Evolutionary conservation across 768 basidiomycete species (phyloP), one percentile per base, ranked within the genome.

Genomic region (Boletus rufocinnamomeus): DNA sequence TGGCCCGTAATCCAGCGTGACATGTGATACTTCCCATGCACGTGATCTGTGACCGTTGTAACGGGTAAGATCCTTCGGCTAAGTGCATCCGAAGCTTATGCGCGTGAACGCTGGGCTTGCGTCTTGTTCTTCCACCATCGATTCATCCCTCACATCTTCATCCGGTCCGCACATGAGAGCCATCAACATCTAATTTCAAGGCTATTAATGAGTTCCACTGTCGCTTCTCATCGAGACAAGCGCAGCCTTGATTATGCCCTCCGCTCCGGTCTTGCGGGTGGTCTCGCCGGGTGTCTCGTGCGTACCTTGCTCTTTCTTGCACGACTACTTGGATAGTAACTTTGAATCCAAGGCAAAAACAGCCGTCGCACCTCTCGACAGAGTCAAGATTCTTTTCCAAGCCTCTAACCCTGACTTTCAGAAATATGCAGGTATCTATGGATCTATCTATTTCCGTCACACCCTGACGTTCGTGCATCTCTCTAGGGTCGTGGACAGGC

Each of bases 311-410:
- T 50, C 19, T 35, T n/a, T 66, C 35, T 43, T 11, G 17, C n/a
- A n/a, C 4, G 28, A 6, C 17, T 52, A 25, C 56, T 50, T 27
- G 60, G 54, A 35, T 61, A 41, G 48, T 40, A 6, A 62, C 49
- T 61, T n/a, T n/a, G n/a, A n/a, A 27, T 47, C 19, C 8, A 63
- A 96, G 95, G 94, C 95, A 50, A 96, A 96, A 76, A 93, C 94
- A 14, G 88, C 88, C 34, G 92, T 97, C 45, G 97, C 97, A 21
- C 97, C 97, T 4, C 82, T 99, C 50, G 97, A 99, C 73, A 82
- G 97, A 70, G 95, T 99, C 65, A 99, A 99, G 78, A 99, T 99
- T 66, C 86, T 99, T 50, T 97, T 98, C 70, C 96, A 99, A 73
- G 93, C 97, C 1, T 93, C 93, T 8, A 97, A 96, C 73, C 91